These are phyloP conservation scores for Colletotrichum zoysiae DNA, from an alignment of 2,329 filamentous ascomycete species.

Conservation along the genomic window DNA sequence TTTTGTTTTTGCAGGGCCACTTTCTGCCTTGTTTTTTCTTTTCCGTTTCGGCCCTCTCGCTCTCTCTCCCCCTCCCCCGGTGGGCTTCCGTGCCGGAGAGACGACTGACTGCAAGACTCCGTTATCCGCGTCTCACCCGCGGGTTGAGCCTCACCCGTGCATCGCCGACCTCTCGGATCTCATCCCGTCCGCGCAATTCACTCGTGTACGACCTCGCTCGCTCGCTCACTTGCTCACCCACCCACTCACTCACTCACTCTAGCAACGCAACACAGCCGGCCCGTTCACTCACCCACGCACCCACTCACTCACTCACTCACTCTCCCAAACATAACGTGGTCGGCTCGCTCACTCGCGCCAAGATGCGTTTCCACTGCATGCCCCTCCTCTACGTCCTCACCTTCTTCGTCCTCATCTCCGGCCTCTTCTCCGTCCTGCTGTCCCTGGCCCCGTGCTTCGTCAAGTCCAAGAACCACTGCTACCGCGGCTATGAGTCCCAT, in stretches of 20 bases:
- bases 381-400: conserved; percentile 41
- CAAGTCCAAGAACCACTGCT: conserved; percentile 45
- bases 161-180: conserved; percentile 26
- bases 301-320: background rate
- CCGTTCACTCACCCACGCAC: too few relatives aligned
- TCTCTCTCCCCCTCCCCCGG: background rate
- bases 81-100: conserved; percentile 28
- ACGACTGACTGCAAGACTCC: background rate
- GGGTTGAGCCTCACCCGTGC: conserved; percentile 17
- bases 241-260: conserved; percentile 2
- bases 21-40: background rate
- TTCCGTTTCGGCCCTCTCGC: background rate
- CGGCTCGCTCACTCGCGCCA: background rate
- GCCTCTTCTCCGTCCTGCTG: conserved; percentile 46
- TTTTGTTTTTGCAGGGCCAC: background rate
- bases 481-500: conserved; percentile 50
- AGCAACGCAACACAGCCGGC: background rate
- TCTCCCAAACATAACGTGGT: background rate
- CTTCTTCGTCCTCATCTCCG: conserved; percentile 42
- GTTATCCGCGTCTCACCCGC: conserved; percentile 28
- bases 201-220: background rate
- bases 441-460: conserved; percentile 45
- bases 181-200: conserved; percentile 5
- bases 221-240: too few relatives aligned
- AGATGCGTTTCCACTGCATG: conserved; percentile 40